Base-by-base conservation (phyloP, 1,284 basidiomycete genomes). In the Peniophora sp. region DNA sequence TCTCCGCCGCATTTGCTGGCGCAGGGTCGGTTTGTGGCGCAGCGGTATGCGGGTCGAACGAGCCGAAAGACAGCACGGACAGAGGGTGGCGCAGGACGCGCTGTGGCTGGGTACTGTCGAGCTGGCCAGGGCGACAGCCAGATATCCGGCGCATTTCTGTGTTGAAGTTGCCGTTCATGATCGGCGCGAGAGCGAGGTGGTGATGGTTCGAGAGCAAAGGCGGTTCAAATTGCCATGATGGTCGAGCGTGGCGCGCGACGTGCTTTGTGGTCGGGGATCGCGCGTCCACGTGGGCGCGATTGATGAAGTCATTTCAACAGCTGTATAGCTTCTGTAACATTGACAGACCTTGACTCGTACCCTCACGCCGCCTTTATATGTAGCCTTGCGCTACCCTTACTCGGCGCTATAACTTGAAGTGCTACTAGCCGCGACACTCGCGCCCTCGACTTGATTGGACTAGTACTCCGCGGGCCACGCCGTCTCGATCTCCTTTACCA, bases 11-110 rank as follows among this genome's bases (percentile, higher is more conserved):
- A 41, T 68, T 72, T 46, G 57, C 66, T 42, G 70, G 55, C 63
- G 65, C 41, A 66, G 60, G 3, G 64, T 66, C 63, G 14, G 57
- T 57, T n/a, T 60, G 60, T 6, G 70, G 63, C n/a, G 74, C 69
- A 0, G 86, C 87, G 22, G 79, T 74, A 44, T 70, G 71, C 2
- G 86, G 83, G 60, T 89, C 77, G 54, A 84, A 88, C 8, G 74
- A 74, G 9, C 85, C 83, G 58, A 89, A 89, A 2, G 69, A 73
- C 17, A 89, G 68, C 23, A 55, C 76, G 3, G 83, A 77, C 24
- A 70, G 70, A 0, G 75, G 71, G 39, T 68, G 64, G 48, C 80
- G 77, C 20, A 85, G 69, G 14, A 88, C 63, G 46, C 85, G 80
- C 15, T 64, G 60, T 3, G 68, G 66, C 61, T 88, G 85, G 0